phyloP scores from a whole-genome alignment of 331 rosid species.

The Phaseolus coccineus region DNA sequence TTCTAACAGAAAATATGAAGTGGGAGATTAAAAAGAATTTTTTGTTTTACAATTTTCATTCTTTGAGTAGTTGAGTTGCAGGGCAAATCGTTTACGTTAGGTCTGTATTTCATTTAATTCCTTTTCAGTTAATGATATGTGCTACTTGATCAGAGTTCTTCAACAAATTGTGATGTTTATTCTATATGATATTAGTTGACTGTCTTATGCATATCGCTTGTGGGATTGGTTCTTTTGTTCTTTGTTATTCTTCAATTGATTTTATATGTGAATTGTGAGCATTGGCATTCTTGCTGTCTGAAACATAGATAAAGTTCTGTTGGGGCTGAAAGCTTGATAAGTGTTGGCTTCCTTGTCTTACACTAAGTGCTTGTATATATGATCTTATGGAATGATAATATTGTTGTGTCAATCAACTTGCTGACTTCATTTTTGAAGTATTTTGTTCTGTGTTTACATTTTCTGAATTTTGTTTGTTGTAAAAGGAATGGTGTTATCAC shows the following conservation, averaged over 20 bases:
- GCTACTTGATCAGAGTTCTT: not conserved
- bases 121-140: not conserved
- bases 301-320: not conserved
- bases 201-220: not conserved
- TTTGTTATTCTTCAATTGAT: not conserved
- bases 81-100: not conserved
- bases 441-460: not conserved
- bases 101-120: not conserved
- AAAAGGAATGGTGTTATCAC: not conserved
- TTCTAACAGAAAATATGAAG: not conserved
- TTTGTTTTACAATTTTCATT: not conserved
- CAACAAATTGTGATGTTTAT: not conserved
- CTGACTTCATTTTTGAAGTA: not conserved
- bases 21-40: not conserved
- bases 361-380: not conserved
- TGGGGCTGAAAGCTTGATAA: not conserved
- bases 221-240: not conserved
- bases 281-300: not conserved
- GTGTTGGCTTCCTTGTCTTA: not conserved
- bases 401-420: no score
- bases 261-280: not conserved
- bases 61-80: not conserved
- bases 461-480: not conserved
- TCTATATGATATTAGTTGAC: not conserved
- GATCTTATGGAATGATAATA: not conserved